Percentiles rank a stretch among this genome's conserved stretches.
Evolutionary conservation across 2,329 filamentous ascomycete species (phyloP).

Genomic region (Diaporthe ampelina): DNA sequence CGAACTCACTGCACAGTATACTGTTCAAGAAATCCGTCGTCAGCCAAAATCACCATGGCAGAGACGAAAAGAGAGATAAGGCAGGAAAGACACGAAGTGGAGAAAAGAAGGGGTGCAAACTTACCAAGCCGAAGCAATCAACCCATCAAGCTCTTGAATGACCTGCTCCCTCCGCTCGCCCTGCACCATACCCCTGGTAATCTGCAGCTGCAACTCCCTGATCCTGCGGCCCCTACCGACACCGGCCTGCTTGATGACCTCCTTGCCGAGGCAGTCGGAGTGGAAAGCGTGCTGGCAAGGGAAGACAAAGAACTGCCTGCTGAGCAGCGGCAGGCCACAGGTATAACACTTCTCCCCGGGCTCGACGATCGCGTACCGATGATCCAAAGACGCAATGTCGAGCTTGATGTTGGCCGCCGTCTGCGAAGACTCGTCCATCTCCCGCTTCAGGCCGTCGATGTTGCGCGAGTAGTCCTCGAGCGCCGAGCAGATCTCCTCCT

Average conservation of each 20-base stretch:
- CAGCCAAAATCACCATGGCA: neutral
- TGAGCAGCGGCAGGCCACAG: constrained; percentile 87
- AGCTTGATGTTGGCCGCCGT: constrained; percentile 92
- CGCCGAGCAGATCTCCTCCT: constrained; percentile 95
- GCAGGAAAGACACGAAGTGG: neutral
- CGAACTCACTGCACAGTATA: constrained; percentile 94
- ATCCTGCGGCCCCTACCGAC: constrained; percentile 84
- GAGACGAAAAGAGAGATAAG: constrained; percentile 8
- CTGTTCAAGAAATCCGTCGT: constrained; percentile 59
- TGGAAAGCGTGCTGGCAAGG: constrained; percentile 99
- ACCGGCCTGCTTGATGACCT: constrained; percentile 86
- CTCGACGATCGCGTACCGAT: constrained; percentile 95
- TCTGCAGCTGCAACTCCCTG: constrained; percentile 85
- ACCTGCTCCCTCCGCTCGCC: constrained; percentile 83
- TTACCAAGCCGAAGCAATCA: constrained; percentile 92
- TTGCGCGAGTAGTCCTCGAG: constrained; percentile 93
- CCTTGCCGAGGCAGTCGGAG: constrained; percentile 90
- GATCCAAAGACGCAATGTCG: constrained; percentile 88
- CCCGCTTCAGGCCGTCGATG: constrained; percentile 88
- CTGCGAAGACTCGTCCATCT: constrained; percentile 94
- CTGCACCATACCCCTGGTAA: constrained; percentile 80
- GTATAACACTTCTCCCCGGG: constrained; percentile 95
- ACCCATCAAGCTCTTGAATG: constrained; percentile 89
- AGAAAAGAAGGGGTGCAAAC: constrained; percentile 42
- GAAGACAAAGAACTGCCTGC: constrained; percentile 96